Base-by-base conservation (phyloP, 2,329 filamentous ascomycete genomes). In the Verticillium nubilum region DNA sequence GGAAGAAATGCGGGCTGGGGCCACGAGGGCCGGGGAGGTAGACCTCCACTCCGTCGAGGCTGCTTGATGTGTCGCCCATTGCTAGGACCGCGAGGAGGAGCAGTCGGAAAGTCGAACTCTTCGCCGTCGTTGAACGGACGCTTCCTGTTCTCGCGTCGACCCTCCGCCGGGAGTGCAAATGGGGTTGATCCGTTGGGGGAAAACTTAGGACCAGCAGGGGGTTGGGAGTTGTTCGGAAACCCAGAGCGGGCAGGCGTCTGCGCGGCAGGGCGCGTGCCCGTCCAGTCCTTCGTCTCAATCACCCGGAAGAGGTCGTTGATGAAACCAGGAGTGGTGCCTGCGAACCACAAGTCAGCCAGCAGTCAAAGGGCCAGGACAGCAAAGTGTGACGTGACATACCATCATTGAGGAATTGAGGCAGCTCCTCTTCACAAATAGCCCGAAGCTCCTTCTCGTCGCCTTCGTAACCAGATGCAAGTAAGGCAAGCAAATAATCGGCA, bases 401-500 rank as follows among this genome's bases (percentile, higher is more conserved):
- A 67, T 91, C 87, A 67, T 85, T 85, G 19, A 94, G 74, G 69
- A 94, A 94, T 69, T 93, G 90, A 2, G 84, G 82, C 47, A 94
- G 86, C 71, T 92, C 88, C 58, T 84, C 80, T 68, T 90, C 80
- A 72, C 89, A 92, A 57, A 89, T 83, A 66, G 81, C 77, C 67
- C 86, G 83, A 58, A 92, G 86, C 23, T 83, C 79, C n/a, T 81
- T 79, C 47, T 82, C 76, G 56, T 85, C 80, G 62, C 87, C 88
- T 64, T 92, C 88, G 62, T 89, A 86, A 17, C 17, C 13, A 58
- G 64, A 64, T 63, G 85, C 84, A 53, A 94, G 76, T 23, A 95
- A 82, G 6, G 89, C 90, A 62, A 93, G 80, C n/a, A 94, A 88
- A 70, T 93, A 95, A 67, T 95, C 91, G 54, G 90, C 90, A 3